phyloP scores from a whole-genome alignment of 768 basidiomycete genomes.

The Termitomyces sp. region DNA sequence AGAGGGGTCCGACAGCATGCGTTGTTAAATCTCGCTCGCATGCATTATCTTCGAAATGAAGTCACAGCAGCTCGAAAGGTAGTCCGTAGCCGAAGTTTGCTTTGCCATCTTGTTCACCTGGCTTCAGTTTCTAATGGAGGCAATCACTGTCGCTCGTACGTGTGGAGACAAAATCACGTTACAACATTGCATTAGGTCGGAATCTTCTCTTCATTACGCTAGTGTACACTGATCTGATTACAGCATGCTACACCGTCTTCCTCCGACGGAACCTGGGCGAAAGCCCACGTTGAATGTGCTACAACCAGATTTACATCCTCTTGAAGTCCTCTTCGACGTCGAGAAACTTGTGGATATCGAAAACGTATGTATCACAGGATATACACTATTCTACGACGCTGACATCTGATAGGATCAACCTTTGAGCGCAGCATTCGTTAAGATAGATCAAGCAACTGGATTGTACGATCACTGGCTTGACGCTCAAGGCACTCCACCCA shows the following conservation, averaged over 20 bases:
- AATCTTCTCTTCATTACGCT: not conserved
- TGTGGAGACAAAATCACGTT: conserved; percentile 65
- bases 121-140: conserved; percentile 63
- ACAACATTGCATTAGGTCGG: conserved; percentile 74
- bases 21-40: conserved; percentile 66
- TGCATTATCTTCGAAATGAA: conserved; percentile 72
- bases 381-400: not conserved
- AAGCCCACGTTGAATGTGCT: conserved; percentile 62
- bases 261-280: conserved; percentile 38
- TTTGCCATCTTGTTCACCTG: not conserved
- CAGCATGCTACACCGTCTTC: conserved; percentile 71
- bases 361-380: conserved; percentile 36
- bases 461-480: conserved; percentile 72
- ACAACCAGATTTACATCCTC: conserved; percentile 68
- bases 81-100: not conserved
- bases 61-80: conserved; percentile 66
- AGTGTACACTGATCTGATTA: not conserved
- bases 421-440: conserved; percentile 60
- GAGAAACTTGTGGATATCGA: conserved; percentile 66
- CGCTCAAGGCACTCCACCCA: conserved; percentile 38
- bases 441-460: conserved; percentile 58
- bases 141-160: conserved; percentile 70
- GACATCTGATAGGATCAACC: conserved; percentile 54
- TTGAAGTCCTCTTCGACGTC: conserved; percentile 73
- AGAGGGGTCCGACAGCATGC: conserved; percentile 81